Conservation (phyloP, 352 stramenopile species). For the Blastocystis sp. region DNA sequence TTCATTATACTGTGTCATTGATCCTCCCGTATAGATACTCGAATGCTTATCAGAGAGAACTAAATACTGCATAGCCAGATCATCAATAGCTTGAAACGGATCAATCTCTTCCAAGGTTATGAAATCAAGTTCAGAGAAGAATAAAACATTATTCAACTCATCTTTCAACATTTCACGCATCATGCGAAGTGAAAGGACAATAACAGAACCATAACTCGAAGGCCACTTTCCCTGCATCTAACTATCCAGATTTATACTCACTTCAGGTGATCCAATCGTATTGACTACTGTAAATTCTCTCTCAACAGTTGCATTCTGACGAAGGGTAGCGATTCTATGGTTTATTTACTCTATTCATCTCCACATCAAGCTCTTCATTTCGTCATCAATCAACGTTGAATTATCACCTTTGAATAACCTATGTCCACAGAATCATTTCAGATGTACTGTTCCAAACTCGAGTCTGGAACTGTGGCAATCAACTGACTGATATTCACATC, state of each 20-base stretch:
- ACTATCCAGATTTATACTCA: not conserved
- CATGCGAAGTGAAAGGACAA: not conserved
- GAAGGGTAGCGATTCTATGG: not conserved
- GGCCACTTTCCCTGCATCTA: conserved; percentile 27
- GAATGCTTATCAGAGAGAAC: conserved; percentile 6
- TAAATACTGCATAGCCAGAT: conserved; percentile 45
- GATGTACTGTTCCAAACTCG: not conserved
- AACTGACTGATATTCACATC: conserved; percentile 43
- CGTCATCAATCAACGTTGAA: not conserved
- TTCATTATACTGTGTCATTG: not conserved
- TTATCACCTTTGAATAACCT: not conserved
- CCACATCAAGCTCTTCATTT: too few species aligned
- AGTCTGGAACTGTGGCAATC: not conserved
- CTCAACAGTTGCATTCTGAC: not conserved
- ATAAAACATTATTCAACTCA: not conserved
- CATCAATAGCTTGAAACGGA: not conserved
- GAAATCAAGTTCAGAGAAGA: not conserved
- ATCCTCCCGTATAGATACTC: not conserved
- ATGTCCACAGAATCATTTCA: not conserved
- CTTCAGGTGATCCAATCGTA: conserved; percentile 25
- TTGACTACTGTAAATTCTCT: not conserved
- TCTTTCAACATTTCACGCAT: conserved; percentile 17
- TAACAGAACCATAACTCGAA: conserved; percentile 30
- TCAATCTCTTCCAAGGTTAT: not conserved
- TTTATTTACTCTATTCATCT: too few species aligned